These are phyloP conservation scores for Leptographium wingfieldii DNA, from an alignment of 2,329 filamentous ascomycete species.

Conservation along the genomic window DNA sequence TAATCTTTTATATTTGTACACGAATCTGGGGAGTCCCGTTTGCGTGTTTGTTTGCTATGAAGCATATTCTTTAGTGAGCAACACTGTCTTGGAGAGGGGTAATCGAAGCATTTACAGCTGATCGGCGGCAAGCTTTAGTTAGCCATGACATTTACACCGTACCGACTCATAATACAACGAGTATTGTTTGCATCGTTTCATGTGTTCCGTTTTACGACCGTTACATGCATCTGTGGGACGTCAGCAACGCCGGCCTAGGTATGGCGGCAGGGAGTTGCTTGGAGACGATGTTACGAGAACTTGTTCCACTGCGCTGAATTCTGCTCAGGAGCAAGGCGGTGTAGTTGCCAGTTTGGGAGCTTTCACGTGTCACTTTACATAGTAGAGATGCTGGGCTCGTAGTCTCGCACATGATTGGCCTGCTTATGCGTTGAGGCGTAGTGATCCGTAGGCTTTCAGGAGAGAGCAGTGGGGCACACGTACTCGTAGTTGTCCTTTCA, in stretches of 20 bases:
- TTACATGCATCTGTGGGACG: no score
- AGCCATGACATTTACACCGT: neutral
- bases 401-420: neutral
- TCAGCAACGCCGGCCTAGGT: no score
- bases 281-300: neutral
- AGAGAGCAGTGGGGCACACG: conserved; percentile 9
- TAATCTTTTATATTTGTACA: neutral
- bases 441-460: neutral
- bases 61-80: neutral
- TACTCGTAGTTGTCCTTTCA: neutral
- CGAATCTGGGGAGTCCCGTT: neutral
- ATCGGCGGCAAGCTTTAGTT: neutral
- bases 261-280: no score
- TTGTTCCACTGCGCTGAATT: neutral
- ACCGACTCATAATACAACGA: neutral
- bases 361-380: neutral
- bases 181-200: no score
- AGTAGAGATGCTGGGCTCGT: neutral
- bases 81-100: neutral
- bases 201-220: no score
- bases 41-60: neutral
- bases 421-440: neutral
- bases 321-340: neutral
- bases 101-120: neutral
- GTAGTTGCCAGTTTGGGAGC: neutral